A percentile compares a stretch with the other conserved stretches of the same genome.
These are phyloP conservation scores for Pleurotus platypus DNA, from an alignment of 768 basidiomycete species.

Conservation along the genomic window DNA sequence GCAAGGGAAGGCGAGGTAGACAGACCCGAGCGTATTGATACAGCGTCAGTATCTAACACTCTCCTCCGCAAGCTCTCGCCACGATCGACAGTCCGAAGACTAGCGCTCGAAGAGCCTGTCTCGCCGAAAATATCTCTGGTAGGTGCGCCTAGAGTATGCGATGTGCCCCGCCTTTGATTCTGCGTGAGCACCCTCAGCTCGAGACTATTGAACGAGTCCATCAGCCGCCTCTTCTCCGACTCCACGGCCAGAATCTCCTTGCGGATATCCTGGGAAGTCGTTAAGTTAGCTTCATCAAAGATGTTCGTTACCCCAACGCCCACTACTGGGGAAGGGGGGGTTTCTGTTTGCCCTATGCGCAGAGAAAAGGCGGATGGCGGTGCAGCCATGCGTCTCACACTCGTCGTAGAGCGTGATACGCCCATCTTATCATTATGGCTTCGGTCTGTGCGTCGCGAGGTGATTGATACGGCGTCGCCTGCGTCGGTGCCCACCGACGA, in stretches of 20 bases:
- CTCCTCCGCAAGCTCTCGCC: constrained; percentile 12
- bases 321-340: constrained; percentile 13
- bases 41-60: constrained; percentile 28
- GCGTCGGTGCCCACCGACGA: constrained; percentile 23
- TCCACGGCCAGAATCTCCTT: constrained; percentile 60
- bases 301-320: constrained; percentile 20
- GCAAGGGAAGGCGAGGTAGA: constrained; percentile 42
- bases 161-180: constrained; percentile 30
- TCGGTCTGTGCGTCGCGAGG: constrained; percentile 7
- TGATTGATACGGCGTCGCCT: constrained; percentile 13
- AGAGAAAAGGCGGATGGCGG: constrained; percentile 20
- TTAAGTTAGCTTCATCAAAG: constrained; percentile 52
- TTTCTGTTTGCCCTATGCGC: constrained; percentile 17
- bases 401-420: constrained; percentile 10
- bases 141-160: constrained; percentile 19
- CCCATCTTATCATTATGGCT: neutral
- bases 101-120: constrained; percentile 16
- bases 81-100: constrained; percentile 20
- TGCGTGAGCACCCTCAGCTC: constrained; percentile 57
- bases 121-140: constrained; percentile 26
- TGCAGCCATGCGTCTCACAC: constrained; percentile 11
- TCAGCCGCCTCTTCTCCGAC: constrained; percentile 56
- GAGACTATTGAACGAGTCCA: constrained; percentile 66
- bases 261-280: constrained; percentile 53
- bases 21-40: constrained; percentile 40